Evolutionary conservation across 805 yeast genomes (phyloP), one percentile per base, ranked within the genome.

Genomic region (Starmerella khaoyaiensis): DNA sequence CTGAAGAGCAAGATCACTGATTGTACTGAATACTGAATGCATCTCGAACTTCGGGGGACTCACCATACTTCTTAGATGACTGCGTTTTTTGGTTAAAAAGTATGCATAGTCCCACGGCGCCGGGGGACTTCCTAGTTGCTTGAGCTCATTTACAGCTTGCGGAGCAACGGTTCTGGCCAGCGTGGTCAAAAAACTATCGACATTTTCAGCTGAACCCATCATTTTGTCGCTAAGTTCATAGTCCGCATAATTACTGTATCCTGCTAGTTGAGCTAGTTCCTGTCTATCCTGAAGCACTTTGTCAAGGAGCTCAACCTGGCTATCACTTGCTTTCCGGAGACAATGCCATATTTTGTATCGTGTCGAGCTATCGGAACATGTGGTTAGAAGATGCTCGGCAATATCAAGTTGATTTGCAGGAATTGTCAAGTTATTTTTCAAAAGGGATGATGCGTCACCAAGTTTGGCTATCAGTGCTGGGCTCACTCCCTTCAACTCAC

Each of bases 71-170:
- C 32, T 57, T 56, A 46, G 32, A 52, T 39, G 22, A 45, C 41
- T 14, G 49, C 50, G 34, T 31, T 48, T 47, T 37, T 60, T 49
- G n/a, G 64, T 45, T 9, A 65, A 52, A 42, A 60, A 68, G 52
- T 69, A 86, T 45, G 84, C 94, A 43, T 94, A 68, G 57, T 90
- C 97, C 97, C 97, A 90, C 1, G 95, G 95, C 42, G 45, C 31
- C 3, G 17, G 14, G 3, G 38, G 41, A 9, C 8, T 4, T 14
- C 32, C 32, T 31, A 63, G 32, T 9, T 60, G 53, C 20, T 70
- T 66, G 9, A 84, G 51, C 57, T 87, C 96, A 4, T 59, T 50
- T 4, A 64, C 56, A 0, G 90, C 80, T 15, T 68, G 68, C 0
- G 67, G 72, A 40, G 53, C 66, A 37, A 67, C 68, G 45, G 64